Percentiles rank a stretch among this genome's conserved stretches.
Evolutionary conservation across 1,284 basidiomycete genomes (phyloP).

Genomic region (Stygiomarasmius scandens): DNA sequence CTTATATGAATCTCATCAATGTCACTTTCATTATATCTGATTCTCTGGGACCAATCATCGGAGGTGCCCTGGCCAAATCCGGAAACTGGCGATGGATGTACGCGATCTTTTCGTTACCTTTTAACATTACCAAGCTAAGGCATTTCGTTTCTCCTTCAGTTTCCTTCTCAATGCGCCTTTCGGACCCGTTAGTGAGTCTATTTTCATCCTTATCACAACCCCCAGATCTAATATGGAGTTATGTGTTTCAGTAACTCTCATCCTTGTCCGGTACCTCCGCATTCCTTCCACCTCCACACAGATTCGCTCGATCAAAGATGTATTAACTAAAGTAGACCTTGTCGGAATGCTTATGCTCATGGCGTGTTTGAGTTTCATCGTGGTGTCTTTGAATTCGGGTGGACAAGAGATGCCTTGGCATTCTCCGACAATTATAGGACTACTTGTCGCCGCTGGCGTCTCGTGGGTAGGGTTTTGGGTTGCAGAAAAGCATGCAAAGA

Average conservation of each 20-base stretch:
- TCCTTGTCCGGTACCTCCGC: conserved; percentile 29
- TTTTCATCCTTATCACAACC: background rate
- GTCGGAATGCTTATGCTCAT: conserved; percentile 27
- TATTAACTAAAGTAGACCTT: conserved; percentile 28
- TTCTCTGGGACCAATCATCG: conserved; percentile 33
- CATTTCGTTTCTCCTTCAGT: conserved; percentile 15
- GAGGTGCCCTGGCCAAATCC: conserved; percentile 31
- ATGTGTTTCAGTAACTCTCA: conserved; percentile 27
- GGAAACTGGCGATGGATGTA: conserved; percentile 40
- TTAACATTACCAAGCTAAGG: background rate
- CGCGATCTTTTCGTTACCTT: background rate
- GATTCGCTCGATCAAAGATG: conserved; percentile 21
- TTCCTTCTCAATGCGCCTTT: conserved; percentile 36
- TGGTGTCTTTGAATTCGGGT: conserved; percentile 35
- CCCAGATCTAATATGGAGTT: background rate
- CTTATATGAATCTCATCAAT: conserved; percentile 37
- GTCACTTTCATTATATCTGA: conserved; percentile 34
- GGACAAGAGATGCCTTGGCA: conserved; percentile 33
- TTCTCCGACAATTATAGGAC: conserved; percentile 31
- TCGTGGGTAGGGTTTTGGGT: conserved; percentile 30
- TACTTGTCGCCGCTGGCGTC: conserved; percentile 27
- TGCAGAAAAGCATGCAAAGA: conserved; percentile 28
- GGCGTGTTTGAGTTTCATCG: conserved; percentile 28
- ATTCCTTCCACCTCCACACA: conserved; percentile 18
- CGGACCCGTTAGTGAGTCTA: conserved; percentile 32